Conservation (phyloP, 2,329 filamentous ascomycete species). For the Teratosphaeria gauchensis region DNA sequence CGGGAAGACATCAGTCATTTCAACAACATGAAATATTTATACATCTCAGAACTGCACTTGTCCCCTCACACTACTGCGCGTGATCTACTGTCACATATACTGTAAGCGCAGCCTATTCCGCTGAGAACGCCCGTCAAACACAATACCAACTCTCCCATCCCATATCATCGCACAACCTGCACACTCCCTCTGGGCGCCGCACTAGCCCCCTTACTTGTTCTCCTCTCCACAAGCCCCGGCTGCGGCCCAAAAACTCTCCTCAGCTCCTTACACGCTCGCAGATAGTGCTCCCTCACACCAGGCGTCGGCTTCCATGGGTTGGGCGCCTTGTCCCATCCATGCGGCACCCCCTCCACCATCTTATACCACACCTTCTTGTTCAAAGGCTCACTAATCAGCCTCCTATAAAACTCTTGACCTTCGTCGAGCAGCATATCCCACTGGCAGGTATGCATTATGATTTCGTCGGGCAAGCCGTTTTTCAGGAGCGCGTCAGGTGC, state of each 20-base stretch:
- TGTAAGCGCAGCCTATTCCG: not conserved
- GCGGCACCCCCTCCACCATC: slow-evolving; percentile 49
- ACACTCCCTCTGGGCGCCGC: slow-evolving; percentile 15
- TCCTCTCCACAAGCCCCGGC: slow-evolving; percentile 2
- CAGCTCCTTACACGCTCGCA: slow-evolving; percentile 44
- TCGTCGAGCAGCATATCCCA: slow-evolving; percentile 59
- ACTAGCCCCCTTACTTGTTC: slow-evolving; percentile 5
- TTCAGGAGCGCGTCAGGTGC: slow-evolving; percentile 45
- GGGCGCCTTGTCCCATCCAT: slow-evolving; percentile 59
- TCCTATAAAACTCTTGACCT: slow-evolving; percentile 51
- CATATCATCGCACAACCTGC: slow-evolving; percentile 9
- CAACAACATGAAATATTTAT: too few species aligned
- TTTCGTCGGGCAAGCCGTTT: slow-evolving; percentile 46
- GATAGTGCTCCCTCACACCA: slow-evolving; percentile 45
- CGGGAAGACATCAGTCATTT: too few species aligned
- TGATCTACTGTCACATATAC: too few species aligned
- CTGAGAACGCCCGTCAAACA: not conserved
- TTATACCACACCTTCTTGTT: slow-evolving; percentile 50
- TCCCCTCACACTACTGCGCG: too few species aligned
- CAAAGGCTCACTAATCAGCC: slow-evolving; percentile 33
- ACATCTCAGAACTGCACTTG: too few species aligned
- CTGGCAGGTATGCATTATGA: slow-evolving; percentile 54
- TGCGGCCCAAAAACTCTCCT: slow-evolving; percentile 32
- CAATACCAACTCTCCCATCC: not conserved
- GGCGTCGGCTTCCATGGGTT: slow-evolving; percentile 47